These are phyloP conservation scores for Cornus florida DNA, from an alignment of 148 eudicot genomes.

Conservation along the genomic window DNA sequence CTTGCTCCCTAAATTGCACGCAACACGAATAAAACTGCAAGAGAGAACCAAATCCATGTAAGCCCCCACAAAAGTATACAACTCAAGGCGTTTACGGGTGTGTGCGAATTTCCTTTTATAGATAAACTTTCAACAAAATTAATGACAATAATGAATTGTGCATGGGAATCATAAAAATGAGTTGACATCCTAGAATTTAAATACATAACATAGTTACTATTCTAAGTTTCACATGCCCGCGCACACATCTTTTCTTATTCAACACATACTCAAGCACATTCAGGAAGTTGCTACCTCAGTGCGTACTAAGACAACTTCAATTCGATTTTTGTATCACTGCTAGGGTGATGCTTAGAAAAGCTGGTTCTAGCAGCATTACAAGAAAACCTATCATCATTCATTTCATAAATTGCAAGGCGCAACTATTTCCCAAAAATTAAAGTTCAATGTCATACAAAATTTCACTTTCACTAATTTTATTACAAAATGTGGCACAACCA, in stretches of 20 bases:
- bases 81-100: neutral
- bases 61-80: neutral
- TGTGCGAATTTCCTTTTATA: neutral
- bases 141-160: neutral
- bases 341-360: neutral
- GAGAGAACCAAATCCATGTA: conserved; percentile 4
- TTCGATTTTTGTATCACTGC: no score
- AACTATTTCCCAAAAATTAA: neutral
- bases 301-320: neutral
- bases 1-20: conserved; percentile 25
- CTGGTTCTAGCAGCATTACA: neutral
- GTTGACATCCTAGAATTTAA: neutral
- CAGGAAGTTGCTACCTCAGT: neutral
- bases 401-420: neutral
- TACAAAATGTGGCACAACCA: neutral
- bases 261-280: neutral
- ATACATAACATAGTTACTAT: neutral
- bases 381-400: neutral
- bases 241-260: neutral
- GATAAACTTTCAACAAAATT: neutral
- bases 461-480: neutral
- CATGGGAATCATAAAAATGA: neutral
- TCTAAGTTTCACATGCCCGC: neutral
- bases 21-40: conserved; percentile 41
- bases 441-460: neutral